Percentiles rank a stretch among this genome's conserved stretches.
Conservation (phyloP, 371 early-diverging fungal species). For the Mortierella sp. region DNA sequence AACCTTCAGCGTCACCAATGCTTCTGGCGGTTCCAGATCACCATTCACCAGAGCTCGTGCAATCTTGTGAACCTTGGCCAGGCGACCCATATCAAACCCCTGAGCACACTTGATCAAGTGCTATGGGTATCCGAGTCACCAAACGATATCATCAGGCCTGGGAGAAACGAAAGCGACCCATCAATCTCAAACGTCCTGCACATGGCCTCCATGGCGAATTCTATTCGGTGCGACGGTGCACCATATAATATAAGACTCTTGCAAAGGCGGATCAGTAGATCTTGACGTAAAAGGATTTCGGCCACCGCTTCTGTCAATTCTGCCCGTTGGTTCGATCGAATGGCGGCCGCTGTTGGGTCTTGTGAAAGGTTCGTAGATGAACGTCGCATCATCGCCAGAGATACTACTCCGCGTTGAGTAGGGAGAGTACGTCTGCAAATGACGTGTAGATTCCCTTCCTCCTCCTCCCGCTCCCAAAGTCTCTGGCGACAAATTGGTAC, state of each 20-base stretch:
- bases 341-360: conserved; percentile 23
- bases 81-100: conserved; percentile 74
- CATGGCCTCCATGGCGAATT: conserved; percentile 65
- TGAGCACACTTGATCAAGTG: conserved; percentile 73
- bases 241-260: conserved; percentile 69
- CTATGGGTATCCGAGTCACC: conserved; percentile 78
- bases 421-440: conserved; percentile 6
- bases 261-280: conserved; percentile 63
- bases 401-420: conserved; percentile 32
- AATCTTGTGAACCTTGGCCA: conserved; percentile 66
- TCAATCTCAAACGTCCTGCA: conserved; percentile 72
- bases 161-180: conserved; percentile 77
- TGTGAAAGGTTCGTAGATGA: conserved; percentile 23
- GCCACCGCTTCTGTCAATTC: conserved; percentile 53
- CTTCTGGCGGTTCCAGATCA: conserved; percentile 60
- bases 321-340: conserved; percentile 22
- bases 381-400: conserved; percentile 26
- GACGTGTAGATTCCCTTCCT: conserved; percentile 6
- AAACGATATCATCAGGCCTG: conserved; percentile 79
- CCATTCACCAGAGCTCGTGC: conserved; percentile 63
- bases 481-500: neutral
- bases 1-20: conserved; percentile 59
- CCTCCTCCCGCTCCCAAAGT: too few relatives aligned
- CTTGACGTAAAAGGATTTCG: conserved; percentile 68
- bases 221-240: conserved; percentile 70